Evolutionary conservation across 352 stramenopile genomes (phyloP), one percentile per base, ranked within the genome.

Genomic region (Aphanomyces cochlioides): DNA sequence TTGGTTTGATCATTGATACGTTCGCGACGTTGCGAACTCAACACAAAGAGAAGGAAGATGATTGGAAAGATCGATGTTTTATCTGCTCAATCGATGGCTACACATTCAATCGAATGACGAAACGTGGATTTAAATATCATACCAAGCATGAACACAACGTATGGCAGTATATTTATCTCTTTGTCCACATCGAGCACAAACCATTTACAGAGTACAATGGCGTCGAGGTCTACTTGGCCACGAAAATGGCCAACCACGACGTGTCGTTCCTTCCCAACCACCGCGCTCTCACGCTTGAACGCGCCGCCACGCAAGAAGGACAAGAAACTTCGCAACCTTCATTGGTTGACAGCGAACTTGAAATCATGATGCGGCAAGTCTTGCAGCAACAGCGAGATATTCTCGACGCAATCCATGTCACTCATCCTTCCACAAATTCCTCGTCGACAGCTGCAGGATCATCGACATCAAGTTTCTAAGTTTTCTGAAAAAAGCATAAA

Each of bases 51-150:
- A 90, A 85, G 67, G 73, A 78, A 7, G 75, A 80, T 67, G 84
- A 90, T 43, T 89, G 90, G 78, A 79, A 84, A 47, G 83, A 75
- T 13, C 82, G 83, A 3, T 92, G 84, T 59, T 92, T 92, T 47
- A 90, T 92, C 57, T 92, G 84, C 75, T 90, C 84, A 1, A 88
- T 90, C 60, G 83, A 92, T 53, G 83, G 81, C 7, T 90, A 90
- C 75, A 85, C 83, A 1, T 92, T 92, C 40, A 82, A 92, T 56
- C 80, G 83, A 41, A 50, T 72, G 43, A 92, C 80, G 6, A 88
- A 85, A 59, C 72, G 80, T 54, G 84, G 84, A 10, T 92, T 92
- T 66, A 80, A 89, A 45, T 76, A 90, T 34, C 84, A 92, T 58
- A 88, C 89, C 47, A 85, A 86, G 64, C 77, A 73, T 28, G 82